Base-by-base conservation (phyloP, 2,329 filamentous ascomycete genomes). In the Ophiostoma sp. region DNA sequence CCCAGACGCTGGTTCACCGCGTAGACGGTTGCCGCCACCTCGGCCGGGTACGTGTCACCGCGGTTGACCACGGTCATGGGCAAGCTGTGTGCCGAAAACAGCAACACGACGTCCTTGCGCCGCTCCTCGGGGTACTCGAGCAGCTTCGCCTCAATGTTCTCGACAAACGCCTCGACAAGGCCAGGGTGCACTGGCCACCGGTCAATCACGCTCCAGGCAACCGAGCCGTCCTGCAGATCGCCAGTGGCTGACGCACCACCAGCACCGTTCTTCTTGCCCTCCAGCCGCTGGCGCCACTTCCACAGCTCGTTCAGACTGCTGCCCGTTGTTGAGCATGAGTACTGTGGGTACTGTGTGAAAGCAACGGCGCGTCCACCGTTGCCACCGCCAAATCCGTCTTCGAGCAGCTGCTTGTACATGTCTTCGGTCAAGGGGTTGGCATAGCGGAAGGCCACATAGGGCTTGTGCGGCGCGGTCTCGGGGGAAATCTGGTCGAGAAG, bases 281-380 rank as follows among this genome's bases (percentile, higher is more conserved):
- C 94, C 69, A 99, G 81, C 73, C 93, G 85, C 77, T 93, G 91
- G 73, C 94, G 87, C 93, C 94, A 97, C 81, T 96, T 97, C 95
- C 95, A 99, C 48, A 99, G 82, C 81, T 99, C 95, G 77, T 99
- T 99, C 71, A 99, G 81, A 73, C 93, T 97, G 79, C 93, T 97
- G 31, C 95, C 95, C 0, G 95, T 99, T 1, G 95, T 99, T 27
- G 93, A 97, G 82, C 96, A 99, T 27, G 93, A 97, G 80, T 99
- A 99, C 79, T 99, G 95, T 1, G 95, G 95, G 76, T 99, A 99
- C 80, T 99, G 95, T 36, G 94, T 97, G 77, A 99, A 99, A 1
- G 95, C 95, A 4, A 99, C 93, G 1, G 96, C 95, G 71, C 95
- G 87, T 3, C 94, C 94, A n/a, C 94, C 94, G 72, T 88, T 92